phyloP scores from a whole-genome alignment of 805 yeast genomes.

The Hanseniaspora clermontiae region DNA sequence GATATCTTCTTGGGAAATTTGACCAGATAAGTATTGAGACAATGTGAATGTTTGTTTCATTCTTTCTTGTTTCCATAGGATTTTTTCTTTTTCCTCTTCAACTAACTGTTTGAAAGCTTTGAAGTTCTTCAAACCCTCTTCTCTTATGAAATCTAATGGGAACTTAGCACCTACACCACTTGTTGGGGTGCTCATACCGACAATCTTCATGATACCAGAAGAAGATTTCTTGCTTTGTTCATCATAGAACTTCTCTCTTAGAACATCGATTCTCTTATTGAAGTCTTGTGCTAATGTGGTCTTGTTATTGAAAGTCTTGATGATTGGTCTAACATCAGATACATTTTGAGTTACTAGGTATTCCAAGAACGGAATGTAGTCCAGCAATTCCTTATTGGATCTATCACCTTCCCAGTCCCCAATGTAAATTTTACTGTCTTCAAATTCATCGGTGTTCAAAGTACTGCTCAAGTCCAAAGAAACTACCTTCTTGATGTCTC shows the following conservation, averaged over 20 bases:
- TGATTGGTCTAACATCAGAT: conserved; percentile 80
- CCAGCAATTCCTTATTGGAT: conserved; percentile 59
- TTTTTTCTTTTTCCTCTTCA: conserved; percentile 64
- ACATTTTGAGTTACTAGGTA: conserved; percentile 78
- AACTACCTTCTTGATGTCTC: conserved; percentile 73
- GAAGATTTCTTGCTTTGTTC: conserved; percentile 37
- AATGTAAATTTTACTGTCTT: conserved; percentile 83
- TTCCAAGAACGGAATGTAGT: conserved; percentile 83
- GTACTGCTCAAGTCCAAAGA: conserved; percentile 60
- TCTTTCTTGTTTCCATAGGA: conserved; percentile 58
- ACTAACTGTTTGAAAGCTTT: conserved; percentile 67
- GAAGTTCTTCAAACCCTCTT: conserved; percentile 83
- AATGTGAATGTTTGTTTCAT: conserved; percentile 64
- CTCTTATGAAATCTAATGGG: conserved; percentile 79
- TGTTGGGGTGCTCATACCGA: conserved; percentile 38
- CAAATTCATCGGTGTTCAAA: conserved; percentile 24
- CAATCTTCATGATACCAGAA: conserved; percentile 44
- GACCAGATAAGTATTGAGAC: conserved; percentile 75
- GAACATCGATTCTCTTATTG: conserved; percentile 56
- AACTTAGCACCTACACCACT: conserved; percentile 32
- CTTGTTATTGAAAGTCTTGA: conserved; percentile 59
- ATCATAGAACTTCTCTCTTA: conserved; percentile 58
- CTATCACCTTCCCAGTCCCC: conserved; percentile 76
- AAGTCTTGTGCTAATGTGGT: conserved; percentile 65
- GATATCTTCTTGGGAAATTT: conserved; percentile 56